Evolutionary conservation across 345 rosid species (phyloP).

Genomic region (Geranium brycei): DNA sequence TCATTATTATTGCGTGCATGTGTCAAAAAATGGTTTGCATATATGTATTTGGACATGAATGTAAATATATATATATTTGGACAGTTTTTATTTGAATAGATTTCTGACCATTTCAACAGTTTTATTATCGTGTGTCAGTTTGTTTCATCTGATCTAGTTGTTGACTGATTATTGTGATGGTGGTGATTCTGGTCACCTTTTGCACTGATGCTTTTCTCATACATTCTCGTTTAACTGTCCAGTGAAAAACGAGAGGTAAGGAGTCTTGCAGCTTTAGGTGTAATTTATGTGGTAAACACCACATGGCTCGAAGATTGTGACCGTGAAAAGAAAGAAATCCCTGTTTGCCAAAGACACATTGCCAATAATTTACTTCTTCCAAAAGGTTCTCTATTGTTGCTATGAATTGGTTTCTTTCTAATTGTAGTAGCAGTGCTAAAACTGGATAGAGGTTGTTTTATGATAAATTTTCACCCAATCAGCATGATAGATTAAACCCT

Average conservation of each 20-base stretch:
- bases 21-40: too few relatives aligned
- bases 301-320: conserved; percentile 92
- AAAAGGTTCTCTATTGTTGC: conserved; percentile 45
- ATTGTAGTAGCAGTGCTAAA: background rate
- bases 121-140: background rate
- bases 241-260: conserved; percentile 81
- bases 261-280: conserved; percentile 71
- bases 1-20: background rate
- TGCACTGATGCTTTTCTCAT: conserved; percentile 8
- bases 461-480: background rate
- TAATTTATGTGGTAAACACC: conserved; percentile 59
- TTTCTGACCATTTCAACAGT: background rate
- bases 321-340: conserved; percentile 60
- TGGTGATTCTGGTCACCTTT: background rate
- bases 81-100: too few relatives aligned
- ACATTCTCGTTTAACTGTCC: conserved; percentile 11
- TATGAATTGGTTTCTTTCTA: conserved; percentile 4
- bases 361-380: conserved; percentile 69
- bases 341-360: conserved; percentile 43
- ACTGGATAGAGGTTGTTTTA: background rate
- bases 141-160: background rate
- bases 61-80: background rate
- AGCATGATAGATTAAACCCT: too few relatives aligned
- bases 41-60: too few relatives aligned
- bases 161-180: background rate